Evolutionary conservation across 106 monocot species (phyloP).

Genomic region (Dendrobium officinale): DNA sequence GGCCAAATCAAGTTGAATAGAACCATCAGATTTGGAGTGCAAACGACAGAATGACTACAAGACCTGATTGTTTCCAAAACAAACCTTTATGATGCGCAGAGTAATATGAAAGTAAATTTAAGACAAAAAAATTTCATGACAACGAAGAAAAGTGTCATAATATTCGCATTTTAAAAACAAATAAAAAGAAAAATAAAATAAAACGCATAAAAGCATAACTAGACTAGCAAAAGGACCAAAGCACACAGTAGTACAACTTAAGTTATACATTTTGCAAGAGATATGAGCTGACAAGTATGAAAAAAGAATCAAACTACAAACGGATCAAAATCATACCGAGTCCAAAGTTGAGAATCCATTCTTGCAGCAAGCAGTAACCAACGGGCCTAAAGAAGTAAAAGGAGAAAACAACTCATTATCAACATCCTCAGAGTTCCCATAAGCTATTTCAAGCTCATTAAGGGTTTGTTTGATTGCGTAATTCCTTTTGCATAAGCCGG

Average conservation of each 20-base stretch:
- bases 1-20: too few relatives aligned
- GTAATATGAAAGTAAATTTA: neutral
- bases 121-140: neutral
- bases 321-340: slow-evolving; percentile 35
- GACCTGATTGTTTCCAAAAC: neutral
- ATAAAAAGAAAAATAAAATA: neutral
- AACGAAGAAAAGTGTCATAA: neutral
- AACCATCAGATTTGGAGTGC: too few relatives aligned
- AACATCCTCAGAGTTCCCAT: slow-evolving; percentile 41
- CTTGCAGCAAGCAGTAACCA: slow-evolving; percentile 87
- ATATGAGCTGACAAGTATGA: neutral
- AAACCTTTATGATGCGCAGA: neutral
- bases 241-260: neutral
- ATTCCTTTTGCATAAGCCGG: too few relatives aligned
- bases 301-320: neutral
- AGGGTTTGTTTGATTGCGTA: too few relatives aligned
- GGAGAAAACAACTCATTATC: slow-evolving; percentile 83
- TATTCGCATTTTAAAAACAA: neutral
- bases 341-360: slow-evolving; percentile 87
- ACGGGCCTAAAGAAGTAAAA: slow-evolving; percentile 76
- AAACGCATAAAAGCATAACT: neutral
- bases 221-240: neutral
- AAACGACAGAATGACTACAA: neutral
- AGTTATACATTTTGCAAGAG: neutral
- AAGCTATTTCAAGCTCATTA: slow-evolving; percentile 71